These are phyloP conservation scores for Juncus inflexus DNA, from an alignment of 176 grass and related monocot species.

Conservation along the genomic window DNA sequence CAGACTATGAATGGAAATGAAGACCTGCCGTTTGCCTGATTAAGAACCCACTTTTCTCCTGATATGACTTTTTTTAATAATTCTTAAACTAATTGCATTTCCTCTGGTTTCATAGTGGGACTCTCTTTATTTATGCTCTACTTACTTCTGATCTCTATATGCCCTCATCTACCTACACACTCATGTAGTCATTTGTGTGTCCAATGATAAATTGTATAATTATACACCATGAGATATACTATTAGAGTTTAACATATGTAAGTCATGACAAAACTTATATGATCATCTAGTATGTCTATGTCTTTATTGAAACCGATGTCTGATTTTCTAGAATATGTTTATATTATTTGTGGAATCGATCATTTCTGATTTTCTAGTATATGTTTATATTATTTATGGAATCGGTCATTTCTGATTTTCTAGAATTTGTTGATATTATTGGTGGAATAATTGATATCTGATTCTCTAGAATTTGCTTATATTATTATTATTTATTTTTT, in stretches of 20 bases:
- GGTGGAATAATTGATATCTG: not conserved
- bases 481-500: not conserved
- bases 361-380: not conserved
- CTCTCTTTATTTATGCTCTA: conserved; percentile 31
- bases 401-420: not conserved
- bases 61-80: conserved; percentile 27
- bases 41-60: conserved; percentile 25
- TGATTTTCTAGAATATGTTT: not conserved
- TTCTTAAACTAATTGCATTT: conserved; percentile 13
- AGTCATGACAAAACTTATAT: too few species aligned
- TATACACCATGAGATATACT: not conserved
- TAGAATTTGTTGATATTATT: not conserved
- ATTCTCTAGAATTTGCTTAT: not conserved
- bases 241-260: not conserved
- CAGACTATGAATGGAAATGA: too few species aligned
- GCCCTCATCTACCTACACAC: not conserved
- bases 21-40: not conserved
- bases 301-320: not conserved
- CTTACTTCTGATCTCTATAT: not conserved
- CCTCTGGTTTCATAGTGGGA: conserved; percentile 10
- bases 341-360: too few species aligned
- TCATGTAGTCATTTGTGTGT: not conserved
- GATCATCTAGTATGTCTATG: too few species aligned
- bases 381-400: not conserved
- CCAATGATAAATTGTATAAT: not conserved